Evolutionary conservation across 306 rosid species (phyloP).

Genomic region (Echinosophora koreensis): DNA sequence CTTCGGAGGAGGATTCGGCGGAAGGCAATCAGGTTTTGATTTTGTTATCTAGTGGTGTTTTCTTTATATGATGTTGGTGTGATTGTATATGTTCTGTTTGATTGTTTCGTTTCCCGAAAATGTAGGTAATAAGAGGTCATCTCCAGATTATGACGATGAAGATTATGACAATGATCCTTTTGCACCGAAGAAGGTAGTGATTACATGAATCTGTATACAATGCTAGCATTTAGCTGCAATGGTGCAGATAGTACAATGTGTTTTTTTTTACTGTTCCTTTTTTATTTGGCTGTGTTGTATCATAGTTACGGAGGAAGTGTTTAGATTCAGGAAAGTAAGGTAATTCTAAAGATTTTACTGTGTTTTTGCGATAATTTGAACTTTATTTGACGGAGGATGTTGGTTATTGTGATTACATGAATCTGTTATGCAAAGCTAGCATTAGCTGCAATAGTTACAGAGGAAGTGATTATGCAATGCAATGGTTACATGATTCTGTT

Average conservation of each 20-base stretch:
- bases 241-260: neutral
- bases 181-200: slow-evolving; percentile 69
- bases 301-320: neutral
- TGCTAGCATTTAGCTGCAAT: neutral
- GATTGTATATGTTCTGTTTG: slow-evolving; percentile 18
- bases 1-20: slow-evolving; percentile 77
- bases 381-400: neutral
- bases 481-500: no score
- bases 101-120: slow-evolving; percentile 21
- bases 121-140: slow-evolving; percentile 77
- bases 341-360: slow-evolving; percentile 15
- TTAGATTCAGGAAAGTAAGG: neutral
- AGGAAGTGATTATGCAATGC: no score
- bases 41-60: slow-evolving; percentile 27
- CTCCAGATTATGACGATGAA: slow-evolving; percentile 82
- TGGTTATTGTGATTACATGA: neutral
- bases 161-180: slow-evolving; percentile 70
- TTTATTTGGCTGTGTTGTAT: neutral
- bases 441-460: no score
- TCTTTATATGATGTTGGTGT: neutral
- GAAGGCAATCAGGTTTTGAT: slow-evolving; percentile 69
- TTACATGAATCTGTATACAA: neutral
- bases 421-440: no score
- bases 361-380: slow-evolving; percentile 15
- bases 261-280: neutral